A percentile compares a stretch with the other conserved stretches of the same genome.
Evolutionary conservation across 2,329 filamentous ascomycete species (phyloP).

Genomic region (Ophiostoma fasciatum): DNA sequence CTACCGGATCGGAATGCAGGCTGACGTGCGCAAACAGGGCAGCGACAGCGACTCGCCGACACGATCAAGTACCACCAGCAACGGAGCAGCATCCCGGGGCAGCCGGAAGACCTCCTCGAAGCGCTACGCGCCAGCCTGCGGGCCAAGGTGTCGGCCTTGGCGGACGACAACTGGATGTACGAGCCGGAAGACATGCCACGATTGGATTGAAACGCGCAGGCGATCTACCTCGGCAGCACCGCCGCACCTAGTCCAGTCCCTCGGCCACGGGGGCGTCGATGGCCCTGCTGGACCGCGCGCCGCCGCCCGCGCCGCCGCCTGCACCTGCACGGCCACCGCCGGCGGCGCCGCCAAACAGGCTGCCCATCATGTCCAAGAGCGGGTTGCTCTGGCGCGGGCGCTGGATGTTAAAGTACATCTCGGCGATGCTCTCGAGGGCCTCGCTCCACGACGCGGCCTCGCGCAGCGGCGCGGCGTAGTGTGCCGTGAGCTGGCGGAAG

Average conservation of each 20-base stretch:
- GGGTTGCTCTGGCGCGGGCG: conserved; percentile 83
- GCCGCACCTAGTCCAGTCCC: conserved; percentile 36
- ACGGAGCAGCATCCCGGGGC: conserved; percentile 39
- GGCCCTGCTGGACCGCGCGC: conserved; percentile 27
- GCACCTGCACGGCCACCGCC: conserved; percentile 31
- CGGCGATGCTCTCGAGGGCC: conserved; percentile 70
- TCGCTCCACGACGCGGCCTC: conserved; percentile 70
- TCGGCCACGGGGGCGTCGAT: conserved; percentile 39
- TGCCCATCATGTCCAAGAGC: conserved; percentile 96
- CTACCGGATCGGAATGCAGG: background rate
- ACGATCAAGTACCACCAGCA: conserved; percentile 47
- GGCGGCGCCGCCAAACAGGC: conserved; percentile 65
- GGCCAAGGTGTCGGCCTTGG: conserved; percentile 56
- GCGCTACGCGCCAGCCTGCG: conserved; percentile 54
- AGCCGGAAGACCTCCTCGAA: conserved; percentile 57
- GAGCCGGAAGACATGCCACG: conserved; percentile 47
- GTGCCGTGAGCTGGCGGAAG: conserved; percentile 66
- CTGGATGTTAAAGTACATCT: conserved; percentile 93
- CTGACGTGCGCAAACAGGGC: conserved; percentile 25
- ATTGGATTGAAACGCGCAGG: conserved; percentile 6
- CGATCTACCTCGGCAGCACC: background rate
- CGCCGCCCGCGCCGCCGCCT: conserved; percentile 34
- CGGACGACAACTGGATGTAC: conserved; percentile 88
- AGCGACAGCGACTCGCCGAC: conserved; percentile 44
- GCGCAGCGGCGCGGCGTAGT: conserved; percentile 66